A percentile compares a stretch with the other conserved stretches of the same genome.
These are phyloP conservation scores for Microbotryomycetes sp. DNA, from an alignment of 1,284 basidiomycete genomes.

Conservation along the genomic window DNA sequence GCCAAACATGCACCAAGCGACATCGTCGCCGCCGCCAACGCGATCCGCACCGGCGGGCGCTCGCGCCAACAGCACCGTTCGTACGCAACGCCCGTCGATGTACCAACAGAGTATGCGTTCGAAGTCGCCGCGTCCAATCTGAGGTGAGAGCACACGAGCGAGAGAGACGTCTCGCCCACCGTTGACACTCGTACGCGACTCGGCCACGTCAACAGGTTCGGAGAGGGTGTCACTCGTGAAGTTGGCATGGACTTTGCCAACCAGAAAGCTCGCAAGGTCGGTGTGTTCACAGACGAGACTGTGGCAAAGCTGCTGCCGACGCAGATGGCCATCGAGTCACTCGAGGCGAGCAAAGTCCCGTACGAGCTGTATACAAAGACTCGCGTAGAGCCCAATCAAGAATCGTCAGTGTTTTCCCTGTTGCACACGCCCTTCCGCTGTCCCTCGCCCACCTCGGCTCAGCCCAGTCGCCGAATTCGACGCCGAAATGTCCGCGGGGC, in stretches of 20 bases:
- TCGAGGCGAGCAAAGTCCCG: slow-evolving; percentile 60
- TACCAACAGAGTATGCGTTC: slow-evolving; percentile 86
- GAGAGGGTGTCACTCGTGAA: slow-evolving; percentile 45
- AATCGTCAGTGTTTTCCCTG: slow-evolving; percentile 41
- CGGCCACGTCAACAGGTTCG: neutral
- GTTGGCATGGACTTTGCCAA: slow-evolving; percentile 92
- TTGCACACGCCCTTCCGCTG: neutral
- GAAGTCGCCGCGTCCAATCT: slow-evolving; percentile 86
- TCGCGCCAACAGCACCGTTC: slow-evolving; percentile 18
- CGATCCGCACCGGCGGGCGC: slow-evolving; percentile 19
- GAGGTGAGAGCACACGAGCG: neutral
- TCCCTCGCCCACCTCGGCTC: neutral
- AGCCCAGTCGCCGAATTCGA: neutral
- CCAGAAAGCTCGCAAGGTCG: slow-evolving; percentile 79
- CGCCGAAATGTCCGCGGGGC: neutral
- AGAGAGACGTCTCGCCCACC: neutral
- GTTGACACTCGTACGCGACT: neutral
- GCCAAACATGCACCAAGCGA: slow-evolving; percentile 6
- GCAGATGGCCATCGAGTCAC: slow-evolving; percentile 62
- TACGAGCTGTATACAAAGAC: slow-evolving; percentile 73
- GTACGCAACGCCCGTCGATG: slow-evolving; percentile 65
- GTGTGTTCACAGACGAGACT: slow-evolving; percentile 85
- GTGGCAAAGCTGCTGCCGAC: slow-evolving; percentile 70
- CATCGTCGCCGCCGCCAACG: slow-evolving; percentile 22
- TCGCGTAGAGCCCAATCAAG: slow-evolving; percentile 85